phyloP scores from a whole-genome alignment of 1,139 yeast genomes.

The Meyerozyma athensensis region DNA sequence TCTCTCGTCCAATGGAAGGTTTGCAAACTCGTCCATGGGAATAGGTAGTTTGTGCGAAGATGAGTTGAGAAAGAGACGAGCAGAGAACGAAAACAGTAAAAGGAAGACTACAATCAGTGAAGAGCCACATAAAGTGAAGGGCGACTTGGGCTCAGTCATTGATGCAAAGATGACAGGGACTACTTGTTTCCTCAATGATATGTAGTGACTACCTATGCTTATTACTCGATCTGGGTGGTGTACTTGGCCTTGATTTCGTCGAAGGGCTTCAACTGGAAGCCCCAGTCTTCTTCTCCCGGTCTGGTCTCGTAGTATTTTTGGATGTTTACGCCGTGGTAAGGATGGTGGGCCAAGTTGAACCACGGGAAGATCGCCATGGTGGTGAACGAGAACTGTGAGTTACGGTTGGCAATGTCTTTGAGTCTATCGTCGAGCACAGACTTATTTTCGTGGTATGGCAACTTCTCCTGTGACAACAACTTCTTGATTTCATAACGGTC shows the following conservation, averaged over 20 bases:
- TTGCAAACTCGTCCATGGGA: conserved; percentile 47
- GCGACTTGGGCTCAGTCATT: no score
- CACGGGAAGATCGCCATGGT: conserved; percentile 66
- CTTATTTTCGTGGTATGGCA: conserved; percentile 61
- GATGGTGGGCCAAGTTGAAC: conserved; percentile 80
- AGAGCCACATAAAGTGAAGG: no score
- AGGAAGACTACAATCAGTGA: no score
- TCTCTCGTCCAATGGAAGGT: conserved; percentile 63
- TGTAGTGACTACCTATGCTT: no score
- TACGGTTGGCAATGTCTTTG: conserved; percentile 74
- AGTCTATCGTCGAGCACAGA: conserved; percentile 62
- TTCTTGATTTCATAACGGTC: conserved; percentile 74
- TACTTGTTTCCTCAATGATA: no score
- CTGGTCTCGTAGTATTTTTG: conserved; percentile 66
- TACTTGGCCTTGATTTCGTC: conserved; percentile 45
- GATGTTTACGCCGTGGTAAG: conserved; percentile 76
- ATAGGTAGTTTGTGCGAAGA: neutral
- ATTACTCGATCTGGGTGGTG: conserved; percentile 26
- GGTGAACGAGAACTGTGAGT: conserved; percentile 70
- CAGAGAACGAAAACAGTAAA: neutral
- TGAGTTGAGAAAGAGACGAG: neutral
- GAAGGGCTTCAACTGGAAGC: conserved; percentile 40
- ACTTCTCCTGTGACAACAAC: conserved; percentile 59
- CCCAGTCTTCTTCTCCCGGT: conserved; percentile 50
- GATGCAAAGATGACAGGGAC: no score